Conservation (phyloP, 2,329 filamentous ascomycete species). For the Drechslerella coelobrocha region DNA sequence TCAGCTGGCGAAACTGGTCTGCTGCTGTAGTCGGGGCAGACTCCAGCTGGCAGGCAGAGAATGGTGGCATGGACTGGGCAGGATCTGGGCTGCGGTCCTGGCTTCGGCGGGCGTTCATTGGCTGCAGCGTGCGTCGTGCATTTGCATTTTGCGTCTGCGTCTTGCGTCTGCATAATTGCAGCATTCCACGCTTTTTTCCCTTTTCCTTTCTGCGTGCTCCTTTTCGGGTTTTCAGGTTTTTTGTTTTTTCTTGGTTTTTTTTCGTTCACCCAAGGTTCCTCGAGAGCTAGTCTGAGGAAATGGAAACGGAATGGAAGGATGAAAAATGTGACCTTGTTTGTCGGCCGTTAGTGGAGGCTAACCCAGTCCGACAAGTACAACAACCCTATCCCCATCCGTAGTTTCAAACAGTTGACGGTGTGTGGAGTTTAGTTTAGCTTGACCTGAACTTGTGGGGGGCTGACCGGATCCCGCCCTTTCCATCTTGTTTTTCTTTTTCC, state of each 20-base stretch:
- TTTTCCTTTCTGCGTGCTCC: neutral
- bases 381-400: neutral
- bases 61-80: neutral
- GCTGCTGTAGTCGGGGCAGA: too few species aligned
- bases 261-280: too few species aligned
- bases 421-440: too few species aligned
- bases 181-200: neutral
- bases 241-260: neutral
- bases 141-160: neutral
- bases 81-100: neutral
- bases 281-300: conserved; percentile 2
- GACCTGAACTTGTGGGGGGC: neutral
- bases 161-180: neutral
- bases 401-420: neutral
- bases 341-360: neutral
- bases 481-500: conserved; percentile 7
- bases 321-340: conserved; percentile 1
- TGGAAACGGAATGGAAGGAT: neutral
- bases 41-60: too few species aligned
- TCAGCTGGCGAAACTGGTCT: too few species aligned
- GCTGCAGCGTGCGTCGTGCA: neutral
- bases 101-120: conserved; percentile 1
- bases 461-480: conserved; percentile 6
- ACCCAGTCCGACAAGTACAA: neutral
- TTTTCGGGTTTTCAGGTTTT: neutral